Evolutionary conservation across 371 early-diverging fungal genomes (phyloP).

Genomic region (Rozella allomycis): DNA sequence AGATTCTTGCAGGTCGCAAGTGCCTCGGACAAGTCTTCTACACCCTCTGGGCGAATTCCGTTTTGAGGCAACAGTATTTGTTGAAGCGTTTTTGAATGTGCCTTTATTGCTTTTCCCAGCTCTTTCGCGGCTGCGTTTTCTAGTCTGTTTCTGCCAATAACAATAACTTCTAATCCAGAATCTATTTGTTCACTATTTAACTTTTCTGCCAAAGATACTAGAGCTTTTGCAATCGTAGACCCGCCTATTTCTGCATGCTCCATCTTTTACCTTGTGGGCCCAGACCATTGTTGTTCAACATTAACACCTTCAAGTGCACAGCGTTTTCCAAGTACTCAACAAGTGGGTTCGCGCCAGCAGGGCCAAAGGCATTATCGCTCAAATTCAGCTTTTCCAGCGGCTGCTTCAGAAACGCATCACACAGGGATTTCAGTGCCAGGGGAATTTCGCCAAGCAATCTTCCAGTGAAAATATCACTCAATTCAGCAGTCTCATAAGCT

Average conservation of each 20-base stretch:
- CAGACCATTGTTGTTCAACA: constrained; percentile 88
- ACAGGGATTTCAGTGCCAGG: constrained; percentile 49
- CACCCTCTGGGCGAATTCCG: constrained; percentile 84
- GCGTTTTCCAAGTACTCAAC: constrained; percentile 55
- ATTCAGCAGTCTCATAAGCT: constrained; percentile 8
- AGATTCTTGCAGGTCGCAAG: constrained; percentile 42
- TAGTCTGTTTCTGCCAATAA: constrained; percentile 80
- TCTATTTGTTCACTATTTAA: constrained; percentile 27
- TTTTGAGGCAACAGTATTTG: constrained; percentile 88
- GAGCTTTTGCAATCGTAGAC: constrained; percentile 57
- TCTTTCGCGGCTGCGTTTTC: constrained; percentile 56
- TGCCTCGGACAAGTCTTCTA: constrained; percentile 42
- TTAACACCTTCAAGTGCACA: constrained; percentile 46
- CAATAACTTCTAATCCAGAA: constrained; percentile 49
- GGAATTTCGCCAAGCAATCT: constrained; percentile 76
- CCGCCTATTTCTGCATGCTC: too few relatives aligned
- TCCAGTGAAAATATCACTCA: constrained; percentile 78
- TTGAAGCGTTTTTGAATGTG: constrained; percentile 38
- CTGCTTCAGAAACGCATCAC: constrained; percentile 53
- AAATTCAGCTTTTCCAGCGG: constrained; percentile 56
- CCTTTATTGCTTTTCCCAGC: constrained; percentile 57
- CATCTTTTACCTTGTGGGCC: constrained; percentile 53
- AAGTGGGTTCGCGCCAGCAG: constrained; percentile 72
- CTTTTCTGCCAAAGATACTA: constrained; percentile 45
- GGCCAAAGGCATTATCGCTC: constrained; percentile 95